Base-by-base conservation (phyloP, 495 filamentous ascomycete species). In the Friedmanniomyces simplex region DNA sequence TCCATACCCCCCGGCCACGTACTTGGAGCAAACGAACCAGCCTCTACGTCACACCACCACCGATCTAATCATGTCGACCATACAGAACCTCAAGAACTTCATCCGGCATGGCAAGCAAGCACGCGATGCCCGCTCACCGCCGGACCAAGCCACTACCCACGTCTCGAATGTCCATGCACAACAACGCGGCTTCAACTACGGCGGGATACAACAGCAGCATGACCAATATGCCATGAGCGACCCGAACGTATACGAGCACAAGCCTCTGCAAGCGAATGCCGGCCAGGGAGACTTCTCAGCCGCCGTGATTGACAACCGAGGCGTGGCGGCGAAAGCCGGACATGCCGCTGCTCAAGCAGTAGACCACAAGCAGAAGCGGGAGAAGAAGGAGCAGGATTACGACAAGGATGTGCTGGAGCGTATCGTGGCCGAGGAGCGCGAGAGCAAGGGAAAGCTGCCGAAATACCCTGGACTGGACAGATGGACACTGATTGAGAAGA, bases 91-190 rank as follows among this genome's bases (percentile, higher is more conserved):
- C 55, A 96, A 98, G 74, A 98, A 96, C 73, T 91, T 98, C 72
- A 94, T 98, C 74, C 88, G 93, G 57, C 93, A 96, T 76, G 91
- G 90, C 79, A 96, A 96, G 75, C 89, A 96, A 76, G 91, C 89
- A 58, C 86, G 89, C 54, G 76, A 78, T 51, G 79, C 78, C 59
- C 81, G 85, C 30, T 73, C 78, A 39, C 79, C 79, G 60, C 78
- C 77, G 54, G 78, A 66, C 34, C 82, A 87, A 55, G 77, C 85
- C 28, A 87, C 84, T 8, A 85, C 84, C 51, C 80, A 80, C 65
- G 76, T 86, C 53, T 83, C 83, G 34, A 71, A 79, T 16, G 77
- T 87, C 53, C 79, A 87, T 67, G 84, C 82, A 52, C 78, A 85
- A 62, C 82, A 78, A 55, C 79, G 85, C 65, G 45, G 58, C 45